Evolutionary conservation across 345 rosid species (phyloP), one percentile per base, ranked within the genome.

Genomic region (Bretschneidera sinensis): DNA sequence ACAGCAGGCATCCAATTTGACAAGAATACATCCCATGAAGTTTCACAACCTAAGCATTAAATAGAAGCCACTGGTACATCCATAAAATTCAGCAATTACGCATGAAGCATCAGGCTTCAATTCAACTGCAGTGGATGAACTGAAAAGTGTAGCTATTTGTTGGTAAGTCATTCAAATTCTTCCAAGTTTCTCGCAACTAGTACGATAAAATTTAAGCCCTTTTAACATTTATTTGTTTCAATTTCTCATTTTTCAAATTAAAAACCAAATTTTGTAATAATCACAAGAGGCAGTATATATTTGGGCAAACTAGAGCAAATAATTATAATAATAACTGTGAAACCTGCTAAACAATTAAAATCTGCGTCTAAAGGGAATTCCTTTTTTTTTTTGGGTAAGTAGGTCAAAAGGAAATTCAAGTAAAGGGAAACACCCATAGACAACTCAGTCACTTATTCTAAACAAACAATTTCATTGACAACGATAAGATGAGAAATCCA

Each of bases 371-470:
- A n/a, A n/a, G n/a, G n/a, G n/a, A n/a, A n/a, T n/a, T n/a, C n/a
- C n/a, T n/a, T n/a, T n/a, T n/a, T n/a, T n/a, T n/a, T n/a, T n/a
- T n/a, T n/a, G n/a, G n/a, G n/a, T n/a, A n/a, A n/a, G n/a, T n/a
- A n/a, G n/a, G n/a, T n/a, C n/a, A n/a, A n/a, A n/a, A n/a, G n/a
- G n/a, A n/a, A n/a, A n/a, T 48, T 6, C 34, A 65, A 50, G 28
- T 16, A 39, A 11, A 39, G 20, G 20, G 45, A 48, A 22, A 47
- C 55, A 51, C 15, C 31, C 50, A 21, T 7, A 5, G 45, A 39
- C 45, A 7, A 11, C 45, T 39, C 28, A 51, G 35, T 43, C 19
- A 51, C 17, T 63, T 47, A 48, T 22, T 63, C 18, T 63, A 17
- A 53, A 51, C 7, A 54, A 48, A 43, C 21, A 33, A 33, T 39